Percentiles rank a stretch among this genome's conserved stretches.
Conservation (phyloP, 345 rosid genomes). For the Pugionium cornutum region DNA sequence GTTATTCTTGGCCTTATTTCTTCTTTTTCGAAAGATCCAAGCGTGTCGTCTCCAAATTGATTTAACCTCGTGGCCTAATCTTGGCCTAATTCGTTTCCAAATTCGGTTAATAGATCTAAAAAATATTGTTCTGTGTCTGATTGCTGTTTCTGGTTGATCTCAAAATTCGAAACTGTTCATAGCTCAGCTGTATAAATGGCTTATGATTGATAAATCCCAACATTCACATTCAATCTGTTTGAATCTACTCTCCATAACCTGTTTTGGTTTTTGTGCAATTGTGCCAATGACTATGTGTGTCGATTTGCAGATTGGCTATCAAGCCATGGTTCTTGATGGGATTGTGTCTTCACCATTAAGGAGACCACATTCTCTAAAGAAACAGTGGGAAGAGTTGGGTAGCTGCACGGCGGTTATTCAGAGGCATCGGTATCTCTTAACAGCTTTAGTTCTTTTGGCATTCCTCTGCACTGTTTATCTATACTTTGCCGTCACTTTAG, state of each 20-base stretch:
- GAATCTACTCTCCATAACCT: neutral
- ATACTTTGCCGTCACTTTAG: conserved; percentile 87
- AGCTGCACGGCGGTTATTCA: conserved; percentile 69
- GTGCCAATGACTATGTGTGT: neutral
- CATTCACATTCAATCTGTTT: neutral
- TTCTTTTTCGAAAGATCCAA: conserved; percentile 6
- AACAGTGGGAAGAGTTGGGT: conserved; percentile 72
- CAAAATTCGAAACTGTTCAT: neutral
- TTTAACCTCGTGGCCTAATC: too few species aligned
- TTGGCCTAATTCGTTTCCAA: too few species aligned
- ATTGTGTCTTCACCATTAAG: conserved; percentile 72
- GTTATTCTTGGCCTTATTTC: neutral
- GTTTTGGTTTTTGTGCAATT: neutral
- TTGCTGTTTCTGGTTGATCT: neutral
- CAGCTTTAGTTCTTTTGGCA: conserved; percentile 68
- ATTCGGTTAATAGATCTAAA: neutral
- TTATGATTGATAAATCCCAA: neutral
- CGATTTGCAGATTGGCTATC: conserved; percentile 23
- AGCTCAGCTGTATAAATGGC: neutral
- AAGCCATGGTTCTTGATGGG: conserved; percentile 70
- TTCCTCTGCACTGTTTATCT: conserved; percentile 86
- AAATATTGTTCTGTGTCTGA: neutral
- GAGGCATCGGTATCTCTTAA: conserved; percentile 86
- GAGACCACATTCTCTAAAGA: conserved; percentile 65
- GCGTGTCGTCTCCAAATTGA: neutral